A percentile compares a stretch with the other conserved stretches of the same genome.
phyloP scores from a whole-genome alignment of 225 moss, liverwort and hornwort genomes.

The Thuidium tamariscinum region DNA sequence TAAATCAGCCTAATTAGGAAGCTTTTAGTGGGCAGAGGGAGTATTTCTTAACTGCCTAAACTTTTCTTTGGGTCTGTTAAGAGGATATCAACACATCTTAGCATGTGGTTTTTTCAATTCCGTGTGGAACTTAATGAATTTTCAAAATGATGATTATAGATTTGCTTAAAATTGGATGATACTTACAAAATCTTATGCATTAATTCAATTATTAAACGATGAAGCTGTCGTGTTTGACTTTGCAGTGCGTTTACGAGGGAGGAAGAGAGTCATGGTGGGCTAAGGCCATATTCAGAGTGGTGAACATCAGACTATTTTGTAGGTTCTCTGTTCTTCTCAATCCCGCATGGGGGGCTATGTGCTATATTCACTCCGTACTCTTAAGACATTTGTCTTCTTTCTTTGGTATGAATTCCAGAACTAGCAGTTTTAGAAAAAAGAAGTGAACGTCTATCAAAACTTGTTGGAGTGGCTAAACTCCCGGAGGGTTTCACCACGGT shows the following conservation, averaged over 20 bases:
- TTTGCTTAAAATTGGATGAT: neutral
- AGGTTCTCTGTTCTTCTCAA: neutral
- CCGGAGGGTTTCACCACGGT: neutral
- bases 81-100: neutral
- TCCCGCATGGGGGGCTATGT: neutral
- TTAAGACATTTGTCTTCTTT: neutral
- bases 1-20: too few species aligned
- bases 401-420: neutral
- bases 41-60: neutral
- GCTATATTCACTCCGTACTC: neutral
- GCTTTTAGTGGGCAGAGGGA: too few species aligned
- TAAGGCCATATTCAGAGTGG: neutral
- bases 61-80: neutral
- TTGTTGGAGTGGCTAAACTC: neutral
- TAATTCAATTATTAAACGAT: neutral
- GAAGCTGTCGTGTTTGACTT: neutral
- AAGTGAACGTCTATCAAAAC: neutral
- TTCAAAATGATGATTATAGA: neutral
- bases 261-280: constrained; percentile 57
- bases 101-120: too few species aligned
- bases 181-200: too few species aligned
- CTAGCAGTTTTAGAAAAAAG: neutral
- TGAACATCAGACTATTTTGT: neutral
- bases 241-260: constrained; percentile 43
- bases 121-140: neutral